Evolutionary conservation across 164 flowering plant species (phyloP).

Genomic region (Kalanchoe fedtschenkoi): DNA sequence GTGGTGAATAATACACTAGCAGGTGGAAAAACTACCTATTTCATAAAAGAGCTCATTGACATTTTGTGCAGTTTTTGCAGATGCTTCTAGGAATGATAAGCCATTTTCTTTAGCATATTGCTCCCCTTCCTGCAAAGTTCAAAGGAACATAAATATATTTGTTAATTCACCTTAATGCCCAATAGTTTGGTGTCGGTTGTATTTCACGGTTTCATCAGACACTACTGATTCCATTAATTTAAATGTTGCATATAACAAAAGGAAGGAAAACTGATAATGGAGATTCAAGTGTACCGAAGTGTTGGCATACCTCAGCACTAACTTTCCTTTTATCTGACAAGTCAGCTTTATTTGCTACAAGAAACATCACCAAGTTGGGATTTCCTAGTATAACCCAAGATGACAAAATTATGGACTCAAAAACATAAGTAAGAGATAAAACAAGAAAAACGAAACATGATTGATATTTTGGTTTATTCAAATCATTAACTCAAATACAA

Average conservation of each 20-base stretch:
- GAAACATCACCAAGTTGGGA: slow-evolving; percentile 29
- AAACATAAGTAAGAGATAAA: not conserved
- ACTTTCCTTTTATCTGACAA: slow-evolving; percentile 35
- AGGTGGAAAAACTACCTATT: slow-evolving; percentile 25
- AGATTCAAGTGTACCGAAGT: not conserved
- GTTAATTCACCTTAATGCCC: not conserved
- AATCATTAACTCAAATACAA: not conserved
- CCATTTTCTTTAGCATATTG: slow-evolving; percentile 35
- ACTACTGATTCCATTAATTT: too few species aligned
- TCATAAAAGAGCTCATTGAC: slow-evolving; percentile 39
- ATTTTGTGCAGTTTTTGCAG: slow-evolving; percentile 40
- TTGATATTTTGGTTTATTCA: too few species aligned
- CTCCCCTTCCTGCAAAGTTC: slow-evolving; percentile 27
- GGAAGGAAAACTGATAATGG: not conserved
- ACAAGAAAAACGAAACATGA: not conserved
- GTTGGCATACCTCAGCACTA: slow-evolving; percentile 30
- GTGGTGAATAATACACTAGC: not conserved
- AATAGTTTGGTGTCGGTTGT: not conserved
- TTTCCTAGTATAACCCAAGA: slow-evolving; percentile 19
- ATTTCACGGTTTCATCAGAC: not conserved
- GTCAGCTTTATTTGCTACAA: slow-evolving; percentile 49
- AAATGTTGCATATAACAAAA: too few species aligned
- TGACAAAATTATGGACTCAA: not conserved
- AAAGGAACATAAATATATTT: not conserved
- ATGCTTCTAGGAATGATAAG: slow-evolving; percentile 29